phyloP scores from a whole-genome alignment of 352 stramenopile species.

The Globisporangium uncinulatum region DNA sequence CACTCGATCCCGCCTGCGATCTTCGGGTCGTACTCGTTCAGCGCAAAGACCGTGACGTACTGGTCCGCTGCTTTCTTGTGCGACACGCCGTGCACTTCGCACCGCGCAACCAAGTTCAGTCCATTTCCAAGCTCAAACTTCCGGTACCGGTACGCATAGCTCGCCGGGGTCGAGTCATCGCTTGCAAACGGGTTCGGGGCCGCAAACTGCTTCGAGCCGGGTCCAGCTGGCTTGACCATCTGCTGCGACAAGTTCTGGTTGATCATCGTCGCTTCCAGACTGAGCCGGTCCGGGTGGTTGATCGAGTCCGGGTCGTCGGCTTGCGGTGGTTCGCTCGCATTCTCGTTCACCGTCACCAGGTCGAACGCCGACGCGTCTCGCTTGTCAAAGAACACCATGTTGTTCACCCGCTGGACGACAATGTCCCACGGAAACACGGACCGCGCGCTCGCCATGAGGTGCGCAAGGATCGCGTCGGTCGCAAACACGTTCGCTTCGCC shows the following conservation, averaged over 20 bases:
- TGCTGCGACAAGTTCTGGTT: slow-evolving; percentile 99
- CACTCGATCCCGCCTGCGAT: slow-evolving; percentile 85
- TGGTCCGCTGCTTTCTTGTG: slow-evolving; percentile 84
- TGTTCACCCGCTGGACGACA: slow-evolving; percentile 89
- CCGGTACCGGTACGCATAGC: slow-evolving; percentile 96
- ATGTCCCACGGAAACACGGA: slow-evolving; percentile 98
- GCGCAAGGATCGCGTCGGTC: slow-evolving; percentile 95
- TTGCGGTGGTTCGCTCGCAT: slow-evolving; percentile 86
- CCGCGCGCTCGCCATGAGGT: slow-evolving; percentile 95
- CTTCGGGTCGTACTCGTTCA: slow-evolving; percentile 98
- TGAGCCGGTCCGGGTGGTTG: slow-evolving; percentile 95
- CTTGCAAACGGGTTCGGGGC: slow-evolving; percentile 93
- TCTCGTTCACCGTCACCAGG: slow-evolving; percentile 95
- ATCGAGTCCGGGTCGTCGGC: slow-evolving; percentile 88
- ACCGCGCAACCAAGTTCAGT: slow-evolving; percentile 90
- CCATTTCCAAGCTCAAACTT: slow-evolving; percentile 92
- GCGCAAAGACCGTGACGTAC: slow-evolving; percentile 93
- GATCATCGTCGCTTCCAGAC: slow-evolving; percentile 96
- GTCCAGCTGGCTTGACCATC: slow-evolving; percentile 72
- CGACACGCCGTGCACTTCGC: slow-evolving; percentile 92
- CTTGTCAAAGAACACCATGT: slow-evolving; percentile 98
- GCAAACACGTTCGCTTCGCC: slow-evolving; percentile 93
- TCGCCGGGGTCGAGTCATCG: slow-evolving; percentile 91
- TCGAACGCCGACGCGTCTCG: slow-evolving; percentile 93
- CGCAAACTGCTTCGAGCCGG: slow-evolving; percentile 57